Base-by-base conservation (phyloP, 768 basidiomycete species). In the Mycena capillaripes region DNA sequence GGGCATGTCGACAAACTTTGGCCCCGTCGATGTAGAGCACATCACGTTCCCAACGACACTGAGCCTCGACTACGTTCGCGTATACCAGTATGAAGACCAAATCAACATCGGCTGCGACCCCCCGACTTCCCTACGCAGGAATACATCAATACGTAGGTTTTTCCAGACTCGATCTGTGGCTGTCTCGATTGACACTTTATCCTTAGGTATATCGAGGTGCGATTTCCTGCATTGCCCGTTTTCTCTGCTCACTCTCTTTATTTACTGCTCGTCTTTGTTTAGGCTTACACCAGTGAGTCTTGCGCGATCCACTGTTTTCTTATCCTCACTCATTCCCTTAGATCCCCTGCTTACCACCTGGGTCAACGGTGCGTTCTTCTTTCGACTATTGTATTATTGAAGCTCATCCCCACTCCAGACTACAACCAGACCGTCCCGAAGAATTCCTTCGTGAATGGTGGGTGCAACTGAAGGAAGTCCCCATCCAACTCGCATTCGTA, bases 71-170 rank as follows among this genome's bases (percentile, higher is more conserved):
- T 94, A 90, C 78, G 86, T 94, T 60, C 88, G 93, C 44, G 91
- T 94, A 11, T 94, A 93, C 79, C 93, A 93, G 78, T 86, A 87
- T 25, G 80, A 83, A 69, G 80, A 84, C 58, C 73, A 81, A 52
- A 80, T 83, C 53, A 93, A 92, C 77, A 81, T 92, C 34, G 92
- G 92, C 21, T 93, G 92, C 78, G 88, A 91, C 75, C 92, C 92
- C 72, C 78, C 44, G 85, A 88, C 52, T 88, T 82, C 76, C 92
- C 93, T 3, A 94, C 93, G 0, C 81, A 84, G 46, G 81, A 82
- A 23, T 94, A 94, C 78, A 94, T 93, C 73, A 75, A 88, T 42
- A 86, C 86, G 78, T 86, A 87, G 73, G 74, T 58, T 53, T 34
- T 16, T 36, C 38, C 38, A n/a, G n/a, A n/a, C n/a, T n/a, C n/a